Evolutionary conservation across 495 filamentous ascomycete species (phyloP).

Genomic region (Beverwykella pulmonaria): DNA sequence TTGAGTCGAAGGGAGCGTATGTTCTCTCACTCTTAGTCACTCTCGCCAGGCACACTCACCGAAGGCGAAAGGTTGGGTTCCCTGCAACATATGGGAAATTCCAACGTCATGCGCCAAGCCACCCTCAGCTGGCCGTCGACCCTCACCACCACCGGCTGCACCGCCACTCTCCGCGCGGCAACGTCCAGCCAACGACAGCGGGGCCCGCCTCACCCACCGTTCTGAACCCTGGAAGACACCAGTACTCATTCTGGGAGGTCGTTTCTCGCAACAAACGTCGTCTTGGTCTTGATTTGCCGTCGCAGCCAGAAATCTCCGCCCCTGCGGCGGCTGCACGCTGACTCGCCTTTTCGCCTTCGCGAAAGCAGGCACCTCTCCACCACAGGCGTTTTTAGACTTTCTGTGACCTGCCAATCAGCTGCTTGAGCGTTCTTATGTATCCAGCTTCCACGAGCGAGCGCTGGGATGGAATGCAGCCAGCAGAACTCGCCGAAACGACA

Average conservation of each 20-base stretch:
- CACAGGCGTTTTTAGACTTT: background rate
- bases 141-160: background rate
- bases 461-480: too few relatives aligned
- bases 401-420: background rate
- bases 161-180: background rate
- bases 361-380: background rate
- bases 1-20: background rate
- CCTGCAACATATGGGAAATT: background rate
- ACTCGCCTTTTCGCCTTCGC: background rate
- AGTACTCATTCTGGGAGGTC: background rate
- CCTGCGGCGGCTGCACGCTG: conserved; percentile 34
- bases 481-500: background rate
- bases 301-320: conserved; percentile 6
- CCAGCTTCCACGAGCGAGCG: background rate
- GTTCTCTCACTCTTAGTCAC: too few relatives aligned
- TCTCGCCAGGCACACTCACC: conserved; percentile 4
- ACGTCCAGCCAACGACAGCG: conserved; percentile 10
- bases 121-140: background rate
- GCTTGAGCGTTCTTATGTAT: background rate
- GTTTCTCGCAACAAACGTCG: background rate
- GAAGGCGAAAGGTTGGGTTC: conserved; percentile 17
- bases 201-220: background rate
- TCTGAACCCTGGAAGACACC: background rate
- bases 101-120: conserved; percentile 12
- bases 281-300: conserved; percentile 7